Base-by-base conservation (phyloP, 345 rosid species). In the Pelargonium nanum region DNA sequence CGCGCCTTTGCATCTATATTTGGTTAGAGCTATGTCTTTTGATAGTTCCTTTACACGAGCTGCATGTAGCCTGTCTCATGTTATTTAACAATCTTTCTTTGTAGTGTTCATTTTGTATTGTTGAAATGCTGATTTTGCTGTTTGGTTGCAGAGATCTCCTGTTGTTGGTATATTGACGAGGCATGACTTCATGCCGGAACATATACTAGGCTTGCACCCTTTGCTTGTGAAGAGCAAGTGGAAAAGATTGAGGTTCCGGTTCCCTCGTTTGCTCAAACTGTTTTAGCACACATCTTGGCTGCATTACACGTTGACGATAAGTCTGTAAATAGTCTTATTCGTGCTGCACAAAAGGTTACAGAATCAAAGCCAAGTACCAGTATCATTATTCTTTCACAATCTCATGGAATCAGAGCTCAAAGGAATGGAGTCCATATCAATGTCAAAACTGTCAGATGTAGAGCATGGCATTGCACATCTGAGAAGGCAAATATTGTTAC, bases 171-270 rank as follows among this genome's bases (percentile, higher is more conserved):
- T 92, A 72, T 63, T 92, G 62, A 87, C 98, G 8, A 75, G 95
- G 77, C 97, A 89, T n/a, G 98, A 89, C 73, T 92, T 92, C 87
- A 92, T 89, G 96, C 82, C 89, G 0, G 91, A 79, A 74, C 97
- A 93, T 68, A 67, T 87, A 65, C 63, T 87, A 70, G 81, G 78
- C 58, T 68, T 89, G 81, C 87, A 83, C 67, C 97, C 97, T 0
- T 32, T 73, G 23, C 78, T 80, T 48, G 57, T 53, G 13, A 69
- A 69, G 50, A 77, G 84, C 73, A 81, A 75, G 75, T 87, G 97
- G 96, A 89, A 87, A 68, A 80, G 89, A 77, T 70, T 87, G 58
- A 74, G 97, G 45, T 60, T 93, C 66, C 57, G 48, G 62, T 53
- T 83, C 20, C 88, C 95, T 7, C 57, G 48, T 3, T 28, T 65